Evolutionary conservation across 495 filamentous ascomycete species (phyloP), one percentile per base, ranked within the genome.

Genomic region (Penicillium riverlandense): DNA sequence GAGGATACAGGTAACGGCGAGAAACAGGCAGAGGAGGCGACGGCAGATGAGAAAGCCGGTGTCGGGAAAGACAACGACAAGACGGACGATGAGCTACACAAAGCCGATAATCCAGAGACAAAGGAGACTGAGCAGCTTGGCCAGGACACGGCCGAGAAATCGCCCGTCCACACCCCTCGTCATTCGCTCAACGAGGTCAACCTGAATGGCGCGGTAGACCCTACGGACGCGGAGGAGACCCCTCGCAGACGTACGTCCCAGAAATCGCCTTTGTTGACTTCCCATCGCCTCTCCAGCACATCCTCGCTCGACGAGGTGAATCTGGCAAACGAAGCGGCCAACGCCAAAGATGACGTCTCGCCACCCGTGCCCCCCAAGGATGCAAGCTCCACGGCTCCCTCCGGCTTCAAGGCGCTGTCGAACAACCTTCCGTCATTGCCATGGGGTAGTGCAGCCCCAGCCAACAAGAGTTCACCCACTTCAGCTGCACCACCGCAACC

Each of bases 241-340:
- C 65, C 61, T 9, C 59, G 49, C 42, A 61, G 56, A 39, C 63
- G 51, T 32, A 52, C 55, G 50, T 46, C 55, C 28, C 61, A 63
- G 29, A 79, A 75, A 52, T 78, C 79, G 15, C 76, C 79, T 13
- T 55, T 77, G 34, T 61, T 82, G 45, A 75, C 72, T 8, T 78
- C 81, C 30, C 80, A 78, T 45, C 81, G 79, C 31, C 65, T 81
- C 30, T 89, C 85, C 15, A 75, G 68, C 38, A 68, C 67, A 12
- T 85, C 57, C 28, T 58, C 82, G 22, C 72, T 87, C 31, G 84
- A 88, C 46, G 81, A 85, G 54, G 77, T 90, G 29, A 83, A 78
- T 49, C 67, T 89, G 37, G 78, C 77, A 29, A 80, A 80, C 52
- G 22, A 64, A 70, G 9, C 62, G 72, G 37, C 47, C 58, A 22